Evolutionary conservation across 495 filamentous ascomycete genomes (phyloP), one percentile per base, ranked within the genome.

Genomic region (Penicillium antarcticum): DNA sequence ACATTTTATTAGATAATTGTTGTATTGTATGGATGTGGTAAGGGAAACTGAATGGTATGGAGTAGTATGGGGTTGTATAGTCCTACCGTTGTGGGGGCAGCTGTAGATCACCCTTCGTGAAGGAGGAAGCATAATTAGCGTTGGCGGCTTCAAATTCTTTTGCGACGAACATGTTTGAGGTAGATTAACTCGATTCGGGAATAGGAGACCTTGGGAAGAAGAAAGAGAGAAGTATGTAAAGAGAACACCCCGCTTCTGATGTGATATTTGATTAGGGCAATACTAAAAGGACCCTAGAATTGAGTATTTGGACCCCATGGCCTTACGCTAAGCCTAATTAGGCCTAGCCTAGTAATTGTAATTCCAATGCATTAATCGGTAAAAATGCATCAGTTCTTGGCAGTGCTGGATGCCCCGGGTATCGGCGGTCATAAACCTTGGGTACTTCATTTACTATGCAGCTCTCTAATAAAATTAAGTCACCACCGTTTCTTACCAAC

Each of bases 31-130:
- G 14, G 37, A 14, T 12, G 12, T 10, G 10, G 11, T 36, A 12
- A 17, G 16, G 16, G 40, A 36, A 13, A n/a, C 2, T 33, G 16
- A 37, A 63, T 62, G 42, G 64, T 80, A 80, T 58, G 29, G 62
- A 36, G 66, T 80, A 79, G 57, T 34, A 87, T 71, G 11, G 79
- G 71, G 56, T 85, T 86, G 56, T 84, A 77, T n/a, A 26, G 19
- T 38, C 33, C 32, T 55, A 69, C 74, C 89, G 88, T 14, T 82
- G 78, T 0, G 89, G 89, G 1, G 87, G 87, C 5, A 91, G 78
- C n/a, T 80, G 72, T 0, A 92, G 77, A 42, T 83, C 40, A 12
- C 86, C 87, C 41, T 87, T 67, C 12, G 68, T 80, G 61, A 92
- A 91, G 10, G 63, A 74, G 13, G 77, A 63, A 0, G 77, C 79